Base-by-base conservation (phyloP, 257 asterid genomes). In the Gentiana straminea region DNA sequence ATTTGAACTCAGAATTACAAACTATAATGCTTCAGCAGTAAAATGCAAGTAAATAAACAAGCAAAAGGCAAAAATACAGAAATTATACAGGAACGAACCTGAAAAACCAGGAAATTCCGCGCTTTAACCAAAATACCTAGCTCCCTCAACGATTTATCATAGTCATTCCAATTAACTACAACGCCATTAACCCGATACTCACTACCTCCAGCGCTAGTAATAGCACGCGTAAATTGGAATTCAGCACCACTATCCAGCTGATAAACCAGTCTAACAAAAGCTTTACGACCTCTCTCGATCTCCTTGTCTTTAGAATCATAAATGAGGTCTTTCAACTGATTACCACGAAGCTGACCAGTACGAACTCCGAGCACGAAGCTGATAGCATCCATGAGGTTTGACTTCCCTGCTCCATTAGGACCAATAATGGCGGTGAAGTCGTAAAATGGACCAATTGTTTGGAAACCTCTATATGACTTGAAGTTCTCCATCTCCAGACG, bases 341-440 rank as follows among this genome's bases (percentile, higher is more conserved):
- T 80, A 11, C 99, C 99, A 36, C 99, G 95, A 47, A 92, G 97
- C 65, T 92, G 95, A 34, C 89, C 95, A 2, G 99, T 81, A 48
- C 99, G 97, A 35, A 92, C 97, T 36, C 99, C 99, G 12, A 92
- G 94, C 9, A 92, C 97, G 68, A 92, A 92, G 75, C 99, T 88
- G 68, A 92, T 88, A 44, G 99, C 98, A 64, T 92, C 99, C 99
- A 92, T 92, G 38, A 92, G 68, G 66, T 92, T 92, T 49, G 99
- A 92, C 63, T 92, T 92, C 0, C 98, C 98, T n/a, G 98, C 78
- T 41, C 98, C 98, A 58, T 92, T 92, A 9, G 98, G 98, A 8
- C 98, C 98, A 48, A 88, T 88, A 52, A 92, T 74, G 49, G 97
- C 97, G 2, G 98, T 92, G 76, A 92, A 92, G 62, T 88, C 94